Percentiles rank a stretch among this genome's conserved stretches.
Evolutionary conservation across 129 eudicot genomes (phyloP).

Genomic region (Silybum marianum): DNA sequence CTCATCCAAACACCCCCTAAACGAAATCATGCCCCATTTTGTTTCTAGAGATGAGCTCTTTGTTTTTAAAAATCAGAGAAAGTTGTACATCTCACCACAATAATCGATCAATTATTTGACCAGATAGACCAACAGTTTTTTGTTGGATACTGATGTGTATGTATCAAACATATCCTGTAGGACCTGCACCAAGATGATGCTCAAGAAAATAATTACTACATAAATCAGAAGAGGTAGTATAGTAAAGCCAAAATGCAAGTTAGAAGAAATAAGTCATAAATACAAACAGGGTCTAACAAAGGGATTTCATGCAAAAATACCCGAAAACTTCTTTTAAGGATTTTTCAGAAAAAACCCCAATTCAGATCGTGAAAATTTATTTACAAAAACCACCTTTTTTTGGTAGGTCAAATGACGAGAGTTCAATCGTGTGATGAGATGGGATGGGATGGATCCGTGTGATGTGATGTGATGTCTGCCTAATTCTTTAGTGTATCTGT

Average conservation of each 20-base stretch:
- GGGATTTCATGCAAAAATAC: not conserved
- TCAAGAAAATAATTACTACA: not conserved
- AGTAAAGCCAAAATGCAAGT: not conserved
- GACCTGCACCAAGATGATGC: not conserved
- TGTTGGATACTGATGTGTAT: not conserved
- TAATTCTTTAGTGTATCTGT: slow-evolving; percentile 19
- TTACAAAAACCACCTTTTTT: slow-evolving; percentile 29
- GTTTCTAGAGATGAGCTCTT: not conserved
- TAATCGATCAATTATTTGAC: not conserved
- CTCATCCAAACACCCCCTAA: not conserved
- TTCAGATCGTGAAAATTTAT: slow-evolving; percentile 13
- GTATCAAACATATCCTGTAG: not conserved
- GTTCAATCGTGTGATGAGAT: slow-evolving; percentile 16
- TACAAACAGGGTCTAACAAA: not conserved
- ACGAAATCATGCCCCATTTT: not conserved
- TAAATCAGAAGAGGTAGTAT: not conserved
- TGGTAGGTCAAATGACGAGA: not conserved
- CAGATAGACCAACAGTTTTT: not conserved
- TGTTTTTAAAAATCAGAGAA: not conserved
- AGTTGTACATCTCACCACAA: not conserved
- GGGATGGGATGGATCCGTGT: slow-evolving; percentile 18
- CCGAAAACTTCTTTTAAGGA: not conserved
- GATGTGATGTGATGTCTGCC: slow-evolving; percentile 14
- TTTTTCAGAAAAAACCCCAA: not conserved
- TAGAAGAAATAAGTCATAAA: not conserved